Conservation (phyloP, 345 rosid species). For the Adansonia digitata region DNA sequence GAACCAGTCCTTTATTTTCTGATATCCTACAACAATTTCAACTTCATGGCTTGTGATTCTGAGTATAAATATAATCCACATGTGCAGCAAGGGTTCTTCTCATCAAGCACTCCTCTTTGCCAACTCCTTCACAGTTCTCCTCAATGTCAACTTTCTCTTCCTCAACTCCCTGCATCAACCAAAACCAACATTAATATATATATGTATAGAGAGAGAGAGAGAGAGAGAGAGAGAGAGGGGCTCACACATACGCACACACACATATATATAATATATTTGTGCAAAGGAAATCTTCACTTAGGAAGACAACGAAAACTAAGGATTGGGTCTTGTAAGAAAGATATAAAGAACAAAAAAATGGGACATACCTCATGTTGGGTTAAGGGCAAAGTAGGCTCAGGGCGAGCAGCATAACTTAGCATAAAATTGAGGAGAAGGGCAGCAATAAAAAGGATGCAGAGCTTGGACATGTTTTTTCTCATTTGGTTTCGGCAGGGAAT, state of each 20-base stretch:
- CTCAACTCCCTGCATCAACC: conserved; percentile 12
- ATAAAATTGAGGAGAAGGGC: conserved; percentile 21
- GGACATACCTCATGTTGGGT: conserved; percentile 10
- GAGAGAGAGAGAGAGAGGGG: no score
- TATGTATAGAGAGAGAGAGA: no score
- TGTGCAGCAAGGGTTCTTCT: conserved; percentile 45
- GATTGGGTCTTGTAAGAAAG: not conserved
- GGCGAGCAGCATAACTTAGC: conserved; percentile 17
- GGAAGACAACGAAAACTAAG: not conserved
- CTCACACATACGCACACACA: no score
- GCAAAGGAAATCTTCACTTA: not conserved
- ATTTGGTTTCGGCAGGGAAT: not conserved
- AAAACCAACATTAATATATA: not conserved
- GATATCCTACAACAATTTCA: not conserved
- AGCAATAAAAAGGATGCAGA: conserved; percentile 15
- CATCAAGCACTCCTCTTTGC: conserved; percentile 26
- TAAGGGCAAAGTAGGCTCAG: not conserved
- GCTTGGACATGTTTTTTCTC: conserved; percentile 22
- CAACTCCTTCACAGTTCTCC: conserved; percentile 23
- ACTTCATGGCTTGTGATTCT: conserved; percentile 31
- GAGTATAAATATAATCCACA: conserved; percentile 52
- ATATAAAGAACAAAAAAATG: not conserved
- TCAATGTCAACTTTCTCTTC: conserved; percentile 11
- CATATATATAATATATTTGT: not conserved
- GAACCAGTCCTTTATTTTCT: not conserved